These are phyloP conservation scores for Coniochaeta sp. DNA, from an alignment of 2,329 filamentous ascomycete genomes.

Conservation along the genomic window DNA sequence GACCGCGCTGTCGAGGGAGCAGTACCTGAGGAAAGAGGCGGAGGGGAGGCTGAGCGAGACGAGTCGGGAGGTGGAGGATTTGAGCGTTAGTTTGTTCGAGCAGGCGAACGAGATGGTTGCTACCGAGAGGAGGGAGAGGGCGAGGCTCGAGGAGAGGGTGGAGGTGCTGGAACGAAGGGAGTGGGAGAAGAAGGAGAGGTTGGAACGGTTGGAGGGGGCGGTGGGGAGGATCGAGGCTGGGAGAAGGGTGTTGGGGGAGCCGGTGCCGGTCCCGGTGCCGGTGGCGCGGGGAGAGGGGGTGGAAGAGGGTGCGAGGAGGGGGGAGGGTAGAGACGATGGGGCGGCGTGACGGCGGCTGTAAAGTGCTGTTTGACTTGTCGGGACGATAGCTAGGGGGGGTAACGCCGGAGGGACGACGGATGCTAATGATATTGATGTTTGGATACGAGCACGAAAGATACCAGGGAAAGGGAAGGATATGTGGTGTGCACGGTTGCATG, in stretches of 20 bases:
- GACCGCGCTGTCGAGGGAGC: constrained; percentile 58
- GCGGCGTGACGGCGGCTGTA: too few relatives aligned
- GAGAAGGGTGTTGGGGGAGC: constrained; percentile 47
- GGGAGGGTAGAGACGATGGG: background rate
- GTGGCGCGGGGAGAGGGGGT: background rate
- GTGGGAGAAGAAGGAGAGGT: constrained; percentile 55
- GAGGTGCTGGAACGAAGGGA: constrained; percentile 63
- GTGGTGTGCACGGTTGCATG: background rate
- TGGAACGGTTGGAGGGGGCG: constrained; percentile 66
- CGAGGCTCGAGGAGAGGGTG: constrained; percentile 64
- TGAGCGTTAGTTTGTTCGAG: constrained; percentile 68
- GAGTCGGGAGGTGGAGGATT: constrained; percentile 69
- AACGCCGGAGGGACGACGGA: too few relatives aligned
- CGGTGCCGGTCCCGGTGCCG: constrained; percentile 7
- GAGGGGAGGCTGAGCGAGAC: constrained; percentile 62
- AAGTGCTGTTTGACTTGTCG: too few relatives aligned
- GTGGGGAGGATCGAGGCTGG: constrained; percentile 66
- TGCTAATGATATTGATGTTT: too few relatives aligned
- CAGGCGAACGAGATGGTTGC: constrained; percentile 88
- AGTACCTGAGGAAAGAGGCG: constrained; percentile 58
- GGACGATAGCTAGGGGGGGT: too few relatives aligned
- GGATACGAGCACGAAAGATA: too few relatives aligned
- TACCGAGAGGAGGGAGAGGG: constrained; percentile 62
- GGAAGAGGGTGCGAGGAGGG: background rate
- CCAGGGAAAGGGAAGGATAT: background rate